A percentile compares a stretch with the other conserved stretches of the same genome.
Evolutionary conservation across 140 eudicot genomes (phyloP).

Genomic region (Eryngium alpinum): DNA sequence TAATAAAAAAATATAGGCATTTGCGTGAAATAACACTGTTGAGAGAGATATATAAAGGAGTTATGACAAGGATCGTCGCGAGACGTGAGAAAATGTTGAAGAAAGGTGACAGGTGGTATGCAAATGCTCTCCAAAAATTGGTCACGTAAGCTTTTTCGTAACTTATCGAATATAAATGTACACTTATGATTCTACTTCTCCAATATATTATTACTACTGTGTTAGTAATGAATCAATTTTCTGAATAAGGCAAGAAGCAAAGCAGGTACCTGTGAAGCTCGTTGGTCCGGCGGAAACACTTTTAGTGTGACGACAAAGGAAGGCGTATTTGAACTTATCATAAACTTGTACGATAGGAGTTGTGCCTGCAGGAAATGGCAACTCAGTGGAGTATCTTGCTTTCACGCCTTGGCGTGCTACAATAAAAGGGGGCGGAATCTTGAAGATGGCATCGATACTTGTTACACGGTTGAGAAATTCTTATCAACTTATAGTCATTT

Average conservation of each 20-base stretch:
- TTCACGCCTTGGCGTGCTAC: background rate
- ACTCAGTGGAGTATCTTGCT: background rate
- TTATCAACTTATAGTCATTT: no score
- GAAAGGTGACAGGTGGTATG: no score
- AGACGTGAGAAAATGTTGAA: background rate
- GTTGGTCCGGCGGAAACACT: background rate
- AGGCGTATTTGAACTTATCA: background rate
- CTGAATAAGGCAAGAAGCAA: background rate
- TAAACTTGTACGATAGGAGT: background rate
- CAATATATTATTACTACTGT: no score
- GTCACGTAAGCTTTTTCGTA: no score
- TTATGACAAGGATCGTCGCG: background rate
- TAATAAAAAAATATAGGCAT: background rate
- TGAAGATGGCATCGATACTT: background rate
- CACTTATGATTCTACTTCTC: no score
- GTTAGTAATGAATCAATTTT: no score
- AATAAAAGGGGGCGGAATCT: background rate
- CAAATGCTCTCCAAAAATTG: no score
- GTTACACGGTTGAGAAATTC: background rate
- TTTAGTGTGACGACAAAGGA: background rate
- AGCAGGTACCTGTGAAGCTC: background rate
- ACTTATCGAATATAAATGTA: no score
- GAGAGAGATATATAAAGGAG: background rate
- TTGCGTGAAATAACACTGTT: background rate
- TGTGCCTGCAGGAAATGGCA: background rate